phyloP scores from a whole-genome alignment of 352 stramenopile species.

The Phytopythium montanum region DNA sequence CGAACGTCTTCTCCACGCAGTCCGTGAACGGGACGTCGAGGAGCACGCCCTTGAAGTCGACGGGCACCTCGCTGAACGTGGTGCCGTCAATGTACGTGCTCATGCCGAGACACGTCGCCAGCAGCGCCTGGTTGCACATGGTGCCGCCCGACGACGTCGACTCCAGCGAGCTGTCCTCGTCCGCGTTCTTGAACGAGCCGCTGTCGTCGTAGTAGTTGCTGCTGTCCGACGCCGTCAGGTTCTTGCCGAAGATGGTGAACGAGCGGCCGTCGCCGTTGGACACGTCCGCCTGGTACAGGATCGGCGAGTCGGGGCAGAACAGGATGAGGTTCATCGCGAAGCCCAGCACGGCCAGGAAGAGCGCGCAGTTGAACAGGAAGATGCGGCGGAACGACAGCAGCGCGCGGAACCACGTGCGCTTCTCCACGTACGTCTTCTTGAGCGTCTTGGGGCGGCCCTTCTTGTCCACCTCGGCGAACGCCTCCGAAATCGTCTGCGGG shows the following conservation, averaged over 20 bases:
- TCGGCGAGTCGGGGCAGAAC: constrained; percentile 72
- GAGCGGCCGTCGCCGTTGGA: constrained; percentile 28
- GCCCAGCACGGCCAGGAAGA: constrained; percentile 63
- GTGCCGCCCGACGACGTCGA: constrained; percentile 21
- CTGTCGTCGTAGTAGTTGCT: constrained; percentile 16
- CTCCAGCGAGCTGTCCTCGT: constrained; percentile 19
- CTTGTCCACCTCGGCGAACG: constrained; percentile 74
- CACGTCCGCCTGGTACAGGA: constrained; percentile 68
- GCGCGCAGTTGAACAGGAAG: constrained; percentile 75
- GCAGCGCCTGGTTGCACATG: constrained; percentile 57
- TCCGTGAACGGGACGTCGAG: constrained; percentile 62
- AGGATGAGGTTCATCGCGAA: constrained; percentile 76
- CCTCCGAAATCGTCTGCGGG: constrained; percentile 52
- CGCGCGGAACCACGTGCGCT: constrained; percentile 70
- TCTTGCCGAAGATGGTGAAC: constrained; percentile 68
- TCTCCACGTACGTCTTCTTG: constrained; percentile 85
- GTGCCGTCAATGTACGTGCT: constrained; percentile 22
- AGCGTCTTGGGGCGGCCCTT: constrained; percentile 77
- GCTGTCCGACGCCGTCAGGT: constrained; percentile 40
- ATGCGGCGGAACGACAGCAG: constrained; percentile 80
- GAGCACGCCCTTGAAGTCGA: constrained; percentile 76
- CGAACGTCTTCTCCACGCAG: constrained; percentile 53
- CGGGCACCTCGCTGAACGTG: constrained; percentile 44
- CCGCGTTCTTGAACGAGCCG: constrained; percentile 19
- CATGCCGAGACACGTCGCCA: constrained; percentile 69